A percentile compares a stretch with the other conserved stretches of the same genome.
Conservation (phyloP, 352 stramenopile genomes). For the Pythium rhizo-oryzae region DNA sequence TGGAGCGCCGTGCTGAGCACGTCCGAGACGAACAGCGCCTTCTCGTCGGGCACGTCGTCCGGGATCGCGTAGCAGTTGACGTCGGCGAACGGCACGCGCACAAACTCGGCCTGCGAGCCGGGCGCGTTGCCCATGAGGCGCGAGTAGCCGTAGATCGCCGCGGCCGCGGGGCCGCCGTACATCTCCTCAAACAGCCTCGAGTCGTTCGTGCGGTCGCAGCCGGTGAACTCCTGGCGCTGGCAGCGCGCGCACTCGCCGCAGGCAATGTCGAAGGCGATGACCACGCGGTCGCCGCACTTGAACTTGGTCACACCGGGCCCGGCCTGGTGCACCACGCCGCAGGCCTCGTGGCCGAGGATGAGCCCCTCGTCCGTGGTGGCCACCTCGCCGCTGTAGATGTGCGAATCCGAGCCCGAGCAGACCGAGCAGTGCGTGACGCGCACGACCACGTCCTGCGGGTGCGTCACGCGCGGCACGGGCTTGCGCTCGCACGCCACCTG, state of each 20-base stretch:
- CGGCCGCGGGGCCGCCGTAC: conserved; percentile 66
- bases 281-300: conserved; percentile 69
- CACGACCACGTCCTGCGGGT: conserved; percentile 55
- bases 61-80: conserved; percentile 72
- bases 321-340: conserved; percentile 58
- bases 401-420: conserved; percentile 55
- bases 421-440: conserved; percentile 70
- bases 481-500: conserved; percentile 43
- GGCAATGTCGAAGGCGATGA: conserved; percentile 67
- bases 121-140: conserved; percentile 61
- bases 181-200: conserved; percentile 66
- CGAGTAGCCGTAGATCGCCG: conserved; percentile 60
- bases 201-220: conserved; percentile 76
- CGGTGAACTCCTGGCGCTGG: conserved; percentile 54
- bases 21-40: conserved; percentile 69
- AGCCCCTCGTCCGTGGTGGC: conserved; percentile 58
- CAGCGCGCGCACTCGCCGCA: conserved; percentile 77
- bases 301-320: conserved; percentile 55
- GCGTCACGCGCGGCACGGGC: conserved; percentile 48
- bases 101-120: conserved; percentile 72
- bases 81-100: conserved; percentile 75
- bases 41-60: conserved; percentile 53
- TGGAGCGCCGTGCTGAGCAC: conserved; percentile 59
- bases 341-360: conserved; percentile 70
- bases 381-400: conserved; percentile 42